Conservation (phyloP, 768 basidiomycete species). For the Jaapia argillacea region DNA sequence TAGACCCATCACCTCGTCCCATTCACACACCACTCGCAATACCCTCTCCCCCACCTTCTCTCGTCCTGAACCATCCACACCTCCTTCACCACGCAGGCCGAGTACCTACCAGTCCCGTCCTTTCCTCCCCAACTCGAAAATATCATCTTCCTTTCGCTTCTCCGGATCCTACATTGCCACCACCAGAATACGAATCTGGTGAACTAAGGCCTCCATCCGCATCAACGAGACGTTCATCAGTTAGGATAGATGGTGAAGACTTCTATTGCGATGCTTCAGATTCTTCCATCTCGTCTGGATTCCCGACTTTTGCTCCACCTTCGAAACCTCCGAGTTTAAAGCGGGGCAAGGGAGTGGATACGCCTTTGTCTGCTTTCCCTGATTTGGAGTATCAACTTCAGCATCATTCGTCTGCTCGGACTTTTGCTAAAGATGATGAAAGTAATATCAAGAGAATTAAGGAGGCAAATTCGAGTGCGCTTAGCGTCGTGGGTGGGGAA, state of each 20-base stretch:
- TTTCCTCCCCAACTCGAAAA: neutral
- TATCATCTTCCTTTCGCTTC: neutral
- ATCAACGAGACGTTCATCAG: too few species aligned
- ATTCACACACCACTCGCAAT: neutral
- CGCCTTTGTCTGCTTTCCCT: neutral
- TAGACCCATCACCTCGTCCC: neutral
- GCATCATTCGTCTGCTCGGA: too few species aligned
- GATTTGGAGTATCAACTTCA: neutral
- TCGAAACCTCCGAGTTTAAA: too few species aligned
- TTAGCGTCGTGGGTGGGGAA: too few species aligned
- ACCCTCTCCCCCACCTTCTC: neutral
- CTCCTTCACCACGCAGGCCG: neutral
- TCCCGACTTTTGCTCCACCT: neutral
- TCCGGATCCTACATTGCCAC: too few species aligned
- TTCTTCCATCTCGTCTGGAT: neutral
- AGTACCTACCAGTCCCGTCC: neutral
- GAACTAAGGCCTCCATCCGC: neutral
- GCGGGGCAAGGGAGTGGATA: neutral
- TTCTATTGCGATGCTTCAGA: neutral
- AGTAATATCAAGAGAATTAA: too few species aligned
- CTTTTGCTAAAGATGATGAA: too few species aligned
- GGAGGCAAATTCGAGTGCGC: too few species aligned
- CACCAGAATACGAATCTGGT: neutral
- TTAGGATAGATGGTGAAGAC: too few species aligned
- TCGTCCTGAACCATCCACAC: neutral